A percentile compares a stretch with the other conserved stretches of the same genome.
Evolutionary conservation across 2,329 filamentous ascomycete genomes (phyloP).

Genomic region (Daldinia eschscholtzii): DNA sequence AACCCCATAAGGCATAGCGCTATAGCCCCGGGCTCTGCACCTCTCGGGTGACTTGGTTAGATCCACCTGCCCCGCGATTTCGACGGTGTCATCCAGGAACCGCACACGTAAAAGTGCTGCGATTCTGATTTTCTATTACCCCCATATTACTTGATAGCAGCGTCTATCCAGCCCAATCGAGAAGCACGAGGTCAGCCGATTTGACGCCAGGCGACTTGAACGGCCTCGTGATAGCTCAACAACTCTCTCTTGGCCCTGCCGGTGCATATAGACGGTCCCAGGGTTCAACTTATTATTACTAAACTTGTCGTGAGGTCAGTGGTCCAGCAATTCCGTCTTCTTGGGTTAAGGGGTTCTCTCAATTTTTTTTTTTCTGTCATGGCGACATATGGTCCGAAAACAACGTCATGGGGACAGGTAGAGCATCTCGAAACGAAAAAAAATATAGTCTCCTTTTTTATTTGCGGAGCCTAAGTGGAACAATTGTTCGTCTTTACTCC

Average conservation of each 20-base stretch:
- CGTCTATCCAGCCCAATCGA: constrained; percentile 45
- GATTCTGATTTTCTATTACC: constrained; percentile 50
- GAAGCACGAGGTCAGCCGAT: constrained; percentile 48
- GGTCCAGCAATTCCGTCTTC: constrained; percentile 33
- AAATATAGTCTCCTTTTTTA: constrained; percentile 34
- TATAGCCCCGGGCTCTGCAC: constrained; percentile 39
- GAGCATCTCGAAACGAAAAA: constrained; percentile 33
- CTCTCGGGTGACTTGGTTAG: constrained; percentile 44
- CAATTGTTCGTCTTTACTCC: constrained; percentile 19
- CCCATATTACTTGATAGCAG: constrained; percentile 54
- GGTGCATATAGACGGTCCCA: constrained; percentile 36
- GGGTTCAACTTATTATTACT: constrained; percentile 45
- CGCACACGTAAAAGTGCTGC: constrained; percentile 42
- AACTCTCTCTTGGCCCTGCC: constrained; percentile 38
- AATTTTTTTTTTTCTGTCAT: constrained; percentile 30
- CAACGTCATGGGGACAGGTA: constrained; percentile 43
- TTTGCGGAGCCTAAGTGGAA: constrained; percentile 40
- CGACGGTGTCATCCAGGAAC: constrained; percentile 35
- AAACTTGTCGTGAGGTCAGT: constrained; percentile 41
- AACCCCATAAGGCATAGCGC: constrained; percentile 33
- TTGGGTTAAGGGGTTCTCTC: constrained; percentile 27
- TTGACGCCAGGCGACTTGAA: constrained; percentile 48
- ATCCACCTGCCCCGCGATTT: constrained; percentile 48
- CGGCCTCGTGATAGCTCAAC: constrained; percentile 48
- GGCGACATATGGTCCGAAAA: constrained; percentile 43